Conservation (phyloP, 208 protist genomes). For the Angomonas ambiguus region DNA sequence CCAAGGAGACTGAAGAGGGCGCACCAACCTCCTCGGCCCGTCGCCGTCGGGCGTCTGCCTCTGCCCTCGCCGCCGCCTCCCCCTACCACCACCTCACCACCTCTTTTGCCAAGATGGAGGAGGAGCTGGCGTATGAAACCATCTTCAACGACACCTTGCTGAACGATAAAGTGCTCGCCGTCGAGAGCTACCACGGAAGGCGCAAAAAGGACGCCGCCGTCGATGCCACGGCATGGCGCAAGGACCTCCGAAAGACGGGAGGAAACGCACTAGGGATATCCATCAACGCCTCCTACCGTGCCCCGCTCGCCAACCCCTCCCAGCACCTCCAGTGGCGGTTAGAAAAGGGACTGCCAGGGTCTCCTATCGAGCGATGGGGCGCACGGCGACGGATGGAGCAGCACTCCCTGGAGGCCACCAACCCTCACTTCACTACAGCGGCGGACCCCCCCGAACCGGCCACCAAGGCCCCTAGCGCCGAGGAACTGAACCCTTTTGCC, state of each 20-base stretch:
- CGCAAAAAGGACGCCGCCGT: neutral
- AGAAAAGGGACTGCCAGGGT: neutral
- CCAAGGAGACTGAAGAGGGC: neutral
- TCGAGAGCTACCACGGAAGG: neutral
- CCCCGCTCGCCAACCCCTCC: slow-evolving; percentile 22
- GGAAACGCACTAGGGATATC: slow-evolving; percentile 53
- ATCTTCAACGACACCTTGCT: slow-evolving; percentile 24
- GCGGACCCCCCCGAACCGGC: neutral
- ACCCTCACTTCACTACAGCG: neutral
- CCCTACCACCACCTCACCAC: slow-evolving; percentile 60
- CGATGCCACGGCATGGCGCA: slow-evolving; percentile 21
- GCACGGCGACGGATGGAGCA: neutral
- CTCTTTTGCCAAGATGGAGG: slow-evolving; percentile 64
- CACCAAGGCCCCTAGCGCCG: neutral
- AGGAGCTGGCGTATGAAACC: slow-evolving; percentile 52
- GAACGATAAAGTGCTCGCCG: slow-evolving; percentile 1
- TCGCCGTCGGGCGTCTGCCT: neutral
- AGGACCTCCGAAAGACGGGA: slow-evolving; percentile 26
- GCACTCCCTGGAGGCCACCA: neutral
- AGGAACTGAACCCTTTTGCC: slow-evolving; percentile 8
- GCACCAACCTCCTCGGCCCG: neutral
- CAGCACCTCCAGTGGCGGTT: neutral
- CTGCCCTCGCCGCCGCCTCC: slow-evolving; percentile 18
- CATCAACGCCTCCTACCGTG: slow-evolving; percentile 31
- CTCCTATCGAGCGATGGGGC: slow-evolving; percentile 6